These are phyloP conservation scores for Gossypium anomalum DNA, from an alignment of 345 rosid genomes.

Conservation along the genomic window DNA sequence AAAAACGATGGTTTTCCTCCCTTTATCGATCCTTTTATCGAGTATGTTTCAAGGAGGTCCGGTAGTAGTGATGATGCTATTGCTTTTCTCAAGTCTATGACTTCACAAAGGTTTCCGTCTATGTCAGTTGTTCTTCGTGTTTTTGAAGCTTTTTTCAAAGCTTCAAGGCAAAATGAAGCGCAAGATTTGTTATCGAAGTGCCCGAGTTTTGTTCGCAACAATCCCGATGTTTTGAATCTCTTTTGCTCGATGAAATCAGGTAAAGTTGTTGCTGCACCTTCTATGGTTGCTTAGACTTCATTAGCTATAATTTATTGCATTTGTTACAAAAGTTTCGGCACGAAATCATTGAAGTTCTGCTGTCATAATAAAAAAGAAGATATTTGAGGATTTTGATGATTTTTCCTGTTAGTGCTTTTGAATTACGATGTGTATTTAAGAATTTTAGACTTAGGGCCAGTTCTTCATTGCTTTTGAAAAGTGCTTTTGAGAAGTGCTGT, in stretches of 20 bases:
- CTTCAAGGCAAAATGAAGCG: constrained; percentile 60
- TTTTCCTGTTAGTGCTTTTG: background rate
- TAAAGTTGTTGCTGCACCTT: constrained; percentile 24
- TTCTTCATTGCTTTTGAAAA: too few species aligned
- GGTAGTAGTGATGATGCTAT: constrained; percentile 67
- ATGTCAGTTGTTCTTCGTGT: constrained; percentile 51
- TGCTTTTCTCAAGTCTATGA: constrained; percentile 56
- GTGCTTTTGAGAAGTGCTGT: too few species aligned
- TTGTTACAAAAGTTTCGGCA: constrained; percentile 19
- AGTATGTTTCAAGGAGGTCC: constrained; percentile 54
- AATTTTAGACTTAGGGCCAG: too few species aligned
- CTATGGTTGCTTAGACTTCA: constrained; percentile 29
- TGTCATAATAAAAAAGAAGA: background rate
- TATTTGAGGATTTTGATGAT: background rate
- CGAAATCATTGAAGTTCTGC: background rate
- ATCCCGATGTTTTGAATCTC: constrained; percentile 78
- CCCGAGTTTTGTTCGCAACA: constrained; percentile 59
- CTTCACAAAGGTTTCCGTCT: constrained; percentile 68
- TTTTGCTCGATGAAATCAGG: constrained; percentile 47
- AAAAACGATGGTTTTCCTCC: constrained; percentile 75
- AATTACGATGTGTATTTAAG: background rate
- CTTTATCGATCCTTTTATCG: constrained; percentile 60
- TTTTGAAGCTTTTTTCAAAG: constrained; percentile 60
- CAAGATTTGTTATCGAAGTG: constrained; percentile 69
- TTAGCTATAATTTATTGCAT: constrained; percentile 14